These are phyloP conservation scores for Fusarium pilosicola DNA, from an alignment of 2,329 filamentous ascomycete species.

Conservation along the genomic window DNA sequence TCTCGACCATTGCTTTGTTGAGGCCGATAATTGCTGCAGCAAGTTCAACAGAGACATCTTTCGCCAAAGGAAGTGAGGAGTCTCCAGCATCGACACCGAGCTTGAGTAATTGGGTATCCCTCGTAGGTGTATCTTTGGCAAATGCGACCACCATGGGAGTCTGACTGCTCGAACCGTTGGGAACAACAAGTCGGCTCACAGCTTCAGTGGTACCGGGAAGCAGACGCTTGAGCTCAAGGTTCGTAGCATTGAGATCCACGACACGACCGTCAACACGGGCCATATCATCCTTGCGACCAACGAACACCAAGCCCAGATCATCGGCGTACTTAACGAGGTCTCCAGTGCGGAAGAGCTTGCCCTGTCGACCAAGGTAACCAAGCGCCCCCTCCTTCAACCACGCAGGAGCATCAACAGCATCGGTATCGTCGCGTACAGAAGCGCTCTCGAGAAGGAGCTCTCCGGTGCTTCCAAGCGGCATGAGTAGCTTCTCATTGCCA, in stretches of 20 bases:
- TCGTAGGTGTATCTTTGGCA: constrained; percentile 2
- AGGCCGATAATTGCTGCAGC: constrained; percentile 33
- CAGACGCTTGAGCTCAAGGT: constrained; percentile 35
- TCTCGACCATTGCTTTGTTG: constrained; percentile 42
- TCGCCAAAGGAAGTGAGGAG: constrained; percentile 16
- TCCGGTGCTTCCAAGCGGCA: constrained; percentile 47
- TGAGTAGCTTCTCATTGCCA: constrained; percentile 37
- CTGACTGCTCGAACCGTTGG: constrained; percentile 29
- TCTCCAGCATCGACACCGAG: constrained; percentile 7
- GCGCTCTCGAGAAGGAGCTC: constrained; percentile 53
- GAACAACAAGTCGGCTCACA: constrained; percentile 34
- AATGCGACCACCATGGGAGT: constrained; percentile 38
- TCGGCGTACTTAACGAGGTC: constrained; percentile 42
- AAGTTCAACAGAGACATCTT: constrained; percentile 31
- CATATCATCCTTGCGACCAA: constrained; percentile 38
- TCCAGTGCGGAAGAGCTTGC: constrained; percentile 39
- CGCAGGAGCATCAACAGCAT: constrained; percentile 27
- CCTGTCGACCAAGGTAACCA: constrained; percentile 30
- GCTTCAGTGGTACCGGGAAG: constrained; percentile 25
- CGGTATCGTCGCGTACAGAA: neutral
- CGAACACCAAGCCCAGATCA: constrained; percentile 37
- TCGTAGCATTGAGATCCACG: constrained; percentile 38
- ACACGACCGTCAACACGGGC: constrained; percentile 39
- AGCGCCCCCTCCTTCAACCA: constrained; percentile 36
- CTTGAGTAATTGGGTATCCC: constrained; percentile 11